A percentile compares a stretch with the other conserved stretches of the same genome.
phyloP scores from a whole-genome alignment of 208 protist genomes.

The Acanthamoeba castellanii region DNA sequence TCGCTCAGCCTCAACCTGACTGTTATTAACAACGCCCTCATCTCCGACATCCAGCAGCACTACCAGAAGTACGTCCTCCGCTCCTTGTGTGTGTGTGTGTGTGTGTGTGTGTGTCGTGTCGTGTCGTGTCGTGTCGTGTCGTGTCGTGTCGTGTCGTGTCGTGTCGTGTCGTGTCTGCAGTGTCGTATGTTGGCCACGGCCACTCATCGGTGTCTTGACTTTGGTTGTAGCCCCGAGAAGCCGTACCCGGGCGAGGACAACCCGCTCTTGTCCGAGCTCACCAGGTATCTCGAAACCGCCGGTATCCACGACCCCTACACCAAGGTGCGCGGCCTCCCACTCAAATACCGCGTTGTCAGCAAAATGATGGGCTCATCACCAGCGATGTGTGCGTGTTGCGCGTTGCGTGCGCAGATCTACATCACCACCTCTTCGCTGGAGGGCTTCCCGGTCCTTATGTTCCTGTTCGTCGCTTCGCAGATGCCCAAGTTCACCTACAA shows the following conservation, averaged over 20 bases:
- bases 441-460: conserved; percentile 91
- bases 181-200: background rate
- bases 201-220: background rate
- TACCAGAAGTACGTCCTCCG: conserved; percentile 82
- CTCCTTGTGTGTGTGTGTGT: background rate
- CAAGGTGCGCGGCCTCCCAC: conserved; percentile 45
- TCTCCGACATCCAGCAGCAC: conserved; percentile 93
- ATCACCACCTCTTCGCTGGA: conserved; percentile 88
- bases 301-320: conserved; percentile 92
- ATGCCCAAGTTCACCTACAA: conserved; percentile 90
- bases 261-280: conserved; percentile 89
- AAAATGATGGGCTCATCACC: background rate
- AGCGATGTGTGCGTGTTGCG: conserved; percentile 41
- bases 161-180: too few relatives aligned
- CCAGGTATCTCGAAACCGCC: conserved; percentile 90
- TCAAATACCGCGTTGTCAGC: too few relatives aligned
- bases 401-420: conserved; percentile 89
- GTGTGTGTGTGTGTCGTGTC: too few relatives aligned
- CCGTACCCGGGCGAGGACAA: conserved; percentile 91
- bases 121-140: too few relatives aligned
- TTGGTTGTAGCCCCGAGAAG: conserved; percentile 86
- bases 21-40: conserved; percentile 92
- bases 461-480: conserved; percentile 89
- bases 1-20: conserved; percentile 90
- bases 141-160: too few relatives aligned